phyloP scores from a whole-genome alignment of 306 rosid genomes.

The Citrullus amarus region DNA sequence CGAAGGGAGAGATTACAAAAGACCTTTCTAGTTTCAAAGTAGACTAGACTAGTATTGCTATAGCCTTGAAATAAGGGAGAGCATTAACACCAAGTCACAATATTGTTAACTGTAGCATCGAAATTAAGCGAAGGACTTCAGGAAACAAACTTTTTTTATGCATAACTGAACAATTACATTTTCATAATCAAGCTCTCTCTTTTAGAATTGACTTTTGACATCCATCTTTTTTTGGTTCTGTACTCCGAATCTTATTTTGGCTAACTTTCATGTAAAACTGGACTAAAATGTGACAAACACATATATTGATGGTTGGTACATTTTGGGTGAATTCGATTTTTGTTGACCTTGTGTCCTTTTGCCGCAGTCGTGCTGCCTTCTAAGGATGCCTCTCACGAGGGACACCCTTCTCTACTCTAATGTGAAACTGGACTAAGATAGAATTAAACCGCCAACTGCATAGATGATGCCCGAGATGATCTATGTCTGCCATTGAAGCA shows the following conservation, averaged over 20 bases:
- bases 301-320: no score
- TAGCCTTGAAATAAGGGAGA: no score
- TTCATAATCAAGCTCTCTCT: neutral
- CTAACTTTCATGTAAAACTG: neutral
- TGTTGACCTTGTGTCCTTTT: conserved; percentile 1
- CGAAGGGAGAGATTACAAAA: no score
- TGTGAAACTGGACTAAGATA: conserved; percentile 66
- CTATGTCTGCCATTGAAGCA: conserved; percentile 21
- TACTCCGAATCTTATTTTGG: neutral
- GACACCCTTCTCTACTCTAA: conserved; percentile 86
- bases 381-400: conserved; percentile 67
- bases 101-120: no score
- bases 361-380: conserved; percentile 50
- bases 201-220: neutral
- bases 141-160: neutral
- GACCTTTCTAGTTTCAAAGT: no score
- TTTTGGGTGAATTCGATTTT: neutral
- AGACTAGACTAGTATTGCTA: no score
- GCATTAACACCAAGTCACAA: no score
- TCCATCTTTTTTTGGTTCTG: neutral
- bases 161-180: neutral
- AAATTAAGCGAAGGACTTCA: neutral
- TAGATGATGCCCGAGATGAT: conserved; percentile 15
- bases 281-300: no score
- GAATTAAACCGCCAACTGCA: neutral